Base-by-base conservation (phyloP, 2,329 filamentous ascomycete species). In the Lecanosticta acicola region DNA sequence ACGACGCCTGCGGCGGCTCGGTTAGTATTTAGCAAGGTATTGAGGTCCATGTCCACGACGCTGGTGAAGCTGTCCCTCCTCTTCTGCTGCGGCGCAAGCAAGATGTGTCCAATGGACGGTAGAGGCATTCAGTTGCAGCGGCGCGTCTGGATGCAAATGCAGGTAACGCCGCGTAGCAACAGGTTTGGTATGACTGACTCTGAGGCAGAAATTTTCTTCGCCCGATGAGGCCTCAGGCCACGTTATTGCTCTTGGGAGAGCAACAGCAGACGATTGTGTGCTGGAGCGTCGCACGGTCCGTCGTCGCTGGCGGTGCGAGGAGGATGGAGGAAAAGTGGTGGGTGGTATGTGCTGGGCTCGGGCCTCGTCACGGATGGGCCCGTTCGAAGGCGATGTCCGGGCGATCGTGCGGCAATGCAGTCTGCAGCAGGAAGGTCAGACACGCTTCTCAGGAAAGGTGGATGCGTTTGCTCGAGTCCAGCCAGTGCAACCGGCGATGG, bases 21-120 rank as follows among this genome's bases (percentile, higher is more conserved):
- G 61, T 66, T 65, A 66, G 64, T 65, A 60, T 65, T 65, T 53
- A 66, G 52, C 48, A 66, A 54, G 45, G 56, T 63, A 45, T 63
- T 57, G 43, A 66, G 58, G 49, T 66, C 60, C 63, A 66, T 66
- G 47, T 59, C 58, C 45, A 46, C 54, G 24, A 50, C 45, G 52
- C 55, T 57, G 40, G 60, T 57, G 45, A 60, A 53, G 57, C 61
- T 64, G 51, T 66, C 63, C 59, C 63, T 63, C 56, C 62, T 61
- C 56, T 61, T 65, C 24, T 29, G 24, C 24, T 58, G 55, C 50
- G 51, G 52, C 45, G 55, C 53, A 45, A 56, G 47, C 49, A 61
- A 49, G 39, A 62, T 50, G 45, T 58, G 52, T 34, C 52, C 54
- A 43, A 63, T 60, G 35, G 57, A 61, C 51, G 59, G 60, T 48